These are phyloP conservation scores for Saccharomycopsis sp. DNA, from an alignment of 805 yeast genomes.

Conservation along the genomic window DNA sequence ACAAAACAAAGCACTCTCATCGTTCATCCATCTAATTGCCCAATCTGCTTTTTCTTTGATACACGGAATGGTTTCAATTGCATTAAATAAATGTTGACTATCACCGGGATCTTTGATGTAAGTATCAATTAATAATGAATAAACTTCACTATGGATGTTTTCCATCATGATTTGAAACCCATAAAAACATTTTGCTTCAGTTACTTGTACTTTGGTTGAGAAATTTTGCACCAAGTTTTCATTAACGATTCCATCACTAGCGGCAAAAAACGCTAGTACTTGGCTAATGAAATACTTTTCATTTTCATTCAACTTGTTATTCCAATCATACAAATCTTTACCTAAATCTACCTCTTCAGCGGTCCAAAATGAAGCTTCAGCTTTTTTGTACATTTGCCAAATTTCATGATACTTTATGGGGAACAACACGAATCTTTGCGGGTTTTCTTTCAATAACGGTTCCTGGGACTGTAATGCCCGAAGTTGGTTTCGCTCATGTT, in stretches of 20 bases:
- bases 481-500: too few relatives aligned
- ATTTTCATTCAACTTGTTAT: slow-evolving; percentile 72
- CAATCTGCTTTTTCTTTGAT: slow-evolving; percentile 96
- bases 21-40: slow-evolving; percentile 96
- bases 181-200: slow-evolving; percentile 97
- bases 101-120: slow-evolving; percentile 94
- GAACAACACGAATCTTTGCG: slow-evolving; percentile 80
- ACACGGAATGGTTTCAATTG: slow-evolving; percentile 92
- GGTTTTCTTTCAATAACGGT: slow-evolving; percentile 79
- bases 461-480: slow-evolving; percentile 51
- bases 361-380: slow-evolving; percentile 99
- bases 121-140: slow-evolving; percentile 86
- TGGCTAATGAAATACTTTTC: slow-evolving; percentile 88
- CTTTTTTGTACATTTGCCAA: slow-evolving; percentile 98
- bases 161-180: slow-evolving; percentile 99
- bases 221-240: slow-evolving; percentile 96
- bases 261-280: slow-evolving; percentile 95
- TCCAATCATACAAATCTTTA: slow-evolving; percentile 91
- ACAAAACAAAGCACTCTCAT: slow-evolving; percentile 77
- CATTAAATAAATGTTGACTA: slow-evolving; percentile 81
- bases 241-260: slow-evolving; percentile 96
- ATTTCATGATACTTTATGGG: slow-evolving; percentile 95
- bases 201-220: slow-evolving; percentile 90
- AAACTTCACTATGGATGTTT: slow-evolving; percentile 95
- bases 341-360: slow-evolving; percentile 97